These are phyloP conservation scores for Combretum micranthum DNA, from an alignment of 345 rosid genomes.

Conservation along the genomic window DNA sequence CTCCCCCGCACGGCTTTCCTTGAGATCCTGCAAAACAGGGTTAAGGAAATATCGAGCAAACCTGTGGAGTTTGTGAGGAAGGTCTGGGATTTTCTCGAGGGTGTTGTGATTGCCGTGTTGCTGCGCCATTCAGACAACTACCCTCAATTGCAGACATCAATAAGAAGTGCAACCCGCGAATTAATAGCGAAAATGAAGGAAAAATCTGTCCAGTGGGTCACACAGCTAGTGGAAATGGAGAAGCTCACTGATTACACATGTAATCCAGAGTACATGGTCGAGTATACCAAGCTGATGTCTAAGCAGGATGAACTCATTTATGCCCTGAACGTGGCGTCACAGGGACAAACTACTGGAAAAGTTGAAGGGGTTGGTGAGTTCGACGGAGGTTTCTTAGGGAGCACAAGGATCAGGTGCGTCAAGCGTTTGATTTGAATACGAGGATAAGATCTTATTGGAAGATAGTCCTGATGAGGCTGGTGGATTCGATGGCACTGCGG, in stretches of 20 bases:
- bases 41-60: conserved; percentile 10
- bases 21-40: conserved; percentile 12
- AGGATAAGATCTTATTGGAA: conserved; percentile 25
- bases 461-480: conserved; percentile 22
- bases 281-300: conserved; percentile 19
- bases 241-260: conserved; percentile 29
- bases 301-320: conserved; percentile 1
- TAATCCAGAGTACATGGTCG: conserved; percentile 18
- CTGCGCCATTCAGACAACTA: conserved; percentile 12
- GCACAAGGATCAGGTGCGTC: neutral
- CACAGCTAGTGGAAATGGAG: conserved; percentile 27
- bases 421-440: conserved; percentile 25
- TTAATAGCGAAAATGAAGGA: conserved; percentile 23
- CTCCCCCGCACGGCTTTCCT: conserved; percentile 23
- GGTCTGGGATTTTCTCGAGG: conserved; percentile 23
- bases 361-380: conserved; percentile 16
- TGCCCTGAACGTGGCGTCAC: neutral
- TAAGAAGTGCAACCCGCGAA: conserved; percentile 16
- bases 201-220: conserved; percentile 18
- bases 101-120: conserved; percentile 10
- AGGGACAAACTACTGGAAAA: accelerated
- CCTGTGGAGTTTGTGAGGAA: conserved; percentile 9
- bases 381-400: neutral
- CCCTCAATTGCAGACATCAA: conserved; percentile 13
- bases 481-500: too few relatives aligned